Conservation (phyloP, 2,329 filamentous ascomycete genomes). For the Ploettnerulaceae sp. region DNA sequence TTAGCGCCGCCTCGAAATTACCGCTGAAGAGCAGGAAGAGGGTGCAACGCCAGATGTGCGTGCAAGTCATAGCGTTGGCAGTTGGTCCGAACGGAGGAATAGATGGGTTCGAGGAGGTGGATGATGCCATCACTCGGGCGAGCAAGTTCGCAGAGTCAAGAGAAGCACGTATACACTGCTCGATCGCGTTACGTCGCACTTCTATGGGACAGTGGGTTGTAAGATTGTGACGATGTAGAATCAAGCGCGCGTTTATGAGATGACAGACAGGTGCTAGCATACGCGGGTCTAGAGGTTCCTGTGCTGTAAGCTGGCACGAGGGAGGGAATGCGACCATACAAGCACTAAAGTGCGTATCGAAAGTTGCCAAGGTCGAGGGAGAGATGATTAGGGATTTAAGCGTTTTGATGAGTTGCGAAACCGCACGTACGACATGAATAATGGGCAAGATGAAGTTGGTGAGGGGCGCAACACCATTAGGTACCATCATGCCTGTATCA, state of each 20-base stretch:
- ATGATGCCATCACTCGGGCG: conserved; percentile 54
- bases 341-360: conserved; percentile 73
- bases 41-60: conserved; percentile 82
- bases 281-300: conserved; percentile 65
- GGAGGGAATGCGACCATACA: conserved; percentile 74
- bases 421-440: conserved; percentile 75
- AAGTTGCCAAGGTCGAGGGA: conserved; percentile 63
- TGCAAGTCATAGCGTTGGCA: conserved; percentile 68
- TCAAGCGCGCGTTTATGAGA: conserved; percentile 76
- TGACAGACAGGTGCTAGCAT: conserved; percentile 71
- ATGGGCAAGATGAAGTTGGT: conserved; percentile 71
- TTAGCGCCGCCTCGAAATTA: conserved; percentile 66
- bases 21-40: conserved; percentile 73
- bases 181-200: conserved; percentile 65
- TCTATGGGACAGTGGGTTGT: conserved; percentile 63
- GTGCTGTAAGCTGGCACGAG: conserved; percentile 63
- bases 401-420: conserved; percentile 67
- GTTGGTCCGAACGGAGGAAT: conserved; percentile 33
- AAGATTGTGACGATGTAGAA: conserved; percentile 86
- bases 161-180: conserved; percentile 69
- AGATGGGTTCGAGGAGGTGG: conserved; percentile 30
- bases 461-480: conserved; percentile 48
- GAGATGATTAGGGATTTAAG: conserved; percentile 64
- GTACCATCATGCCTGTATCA: conserved; percentile 49
- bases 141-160: conserved; percentile 76